These are phyloP conservation scores for Posidonia australis DNA, from an alignment of 106 monocot species.

Conservation along the genomic window DNA sequence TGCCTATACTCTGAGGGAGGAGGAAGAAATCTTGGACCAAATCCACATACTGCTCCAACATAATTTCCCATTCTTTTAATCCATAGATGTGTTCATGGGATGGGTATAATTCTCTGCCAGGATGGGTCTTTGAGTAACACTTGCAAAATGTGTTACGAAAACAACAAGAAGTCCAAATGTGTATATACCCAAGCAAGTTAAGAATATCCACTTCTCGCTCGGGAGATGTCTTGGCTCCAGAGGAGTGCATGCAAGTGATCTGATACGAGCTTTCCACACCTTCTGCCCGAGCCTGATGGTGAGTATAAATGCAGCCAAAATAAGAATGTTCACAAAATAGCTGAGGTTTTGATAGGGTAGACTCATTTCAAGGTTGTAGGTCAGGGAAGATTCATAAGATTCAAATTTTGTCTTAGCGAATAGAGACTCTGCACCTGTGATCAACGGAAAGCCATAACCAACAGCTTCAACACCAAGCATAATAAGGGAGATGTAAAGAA, in stretches of 20 bases:
- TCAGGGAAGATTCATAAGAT: slow-evolving; percentile 10
- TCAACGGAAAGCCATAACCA: slow-evolving; percentile 58
- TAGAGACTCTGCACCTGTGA: slow-evolving; percentile 49
- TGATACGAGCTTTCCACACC: slow-evolving; percentile 58
- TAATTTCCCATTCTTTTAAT: slow-evolving; percentile 31
- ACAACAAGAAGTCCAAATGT: slow-evolving; percentile 31
- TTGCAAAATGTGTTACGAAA: slow-evolving; percentile 21
- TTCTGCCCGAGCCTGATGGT: slow-evolving; percentile 57
- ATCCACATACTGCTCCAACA: slow-evolving; percentile 50
- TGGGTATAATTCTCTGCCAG: slow-evolving; percentile 11
- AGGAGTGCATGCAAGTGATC: slow-evolving; percentile 36
- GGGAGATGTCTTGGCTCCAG: slow-evolving; percentile 41
- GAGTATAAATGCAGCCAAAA: slow-evolving; percentile 44
- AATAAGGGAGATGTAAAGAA: slow-evolving; percentile 41
- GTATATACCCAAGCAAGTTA: slow-evolving; percentile 26
- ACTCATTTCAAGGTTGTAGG: slow-evolving; percentile 28
- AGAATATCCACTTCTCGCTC: slow-evolving; percentile 43
- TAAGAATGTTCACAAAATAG: slow-evolving; percentile 45
- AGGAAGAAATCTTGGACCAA: slow-evolving; percentile 65
- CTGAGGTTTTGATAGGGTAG: slow-evolving; percentile 23
- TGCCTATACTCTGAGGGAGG: slow-evolving; percentile 65
- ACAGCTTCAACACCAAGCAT: slow-evolving; percentile 63
- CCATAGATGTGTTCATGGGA: slow-evolving; percentile 27
- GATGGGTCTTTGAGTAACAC: slow-evolving; percentile 17
- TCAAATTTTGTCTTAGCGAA: slow-evolving; percentile 29